phyloP scores from a whole-genome alignment of 352 stramenopile genomes.

The Phytophthora podocarpi region DNA sequence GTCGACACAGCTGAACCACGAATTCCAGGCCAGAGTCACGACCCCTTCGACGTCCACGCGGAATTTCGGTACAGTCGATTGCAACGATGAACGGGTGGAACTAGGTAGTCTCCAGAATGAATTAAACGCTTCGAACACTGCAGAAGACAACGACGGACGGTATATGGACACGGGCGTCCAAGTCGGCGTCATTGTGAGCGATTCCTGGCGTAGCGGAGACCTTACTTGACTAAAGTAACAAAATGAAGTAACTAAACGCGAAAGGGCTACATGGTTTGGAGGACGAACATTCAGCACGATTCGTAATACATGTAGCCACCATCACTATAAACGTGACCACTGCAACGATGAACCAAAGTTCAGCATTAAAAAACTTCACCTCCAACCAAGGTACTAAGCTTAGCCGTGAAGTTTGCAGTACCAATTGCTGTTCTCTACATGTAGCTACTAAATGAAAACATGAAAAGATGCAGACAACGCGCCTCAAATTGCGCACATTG shows the following conservation, averaged over 20 bases:
- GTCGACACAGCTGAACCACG: constrained; percentile 19
- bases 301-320: no score
- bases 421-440: no score
- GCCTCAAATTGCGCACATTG: no score
- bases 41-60: constrained; percentile 16
- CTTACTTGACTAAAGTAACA: background rate
- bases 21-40: constrained; percentile 31
- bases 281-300: no score
- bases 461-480: no score
- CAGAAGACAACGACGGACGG: constrained; percentile 50
- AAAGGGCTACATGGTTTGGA: constrained; percentile 8
- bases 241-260: constrained; percentile 3
- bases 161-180: constrained; percentile 8
- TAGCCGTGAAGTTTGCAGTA: no score
- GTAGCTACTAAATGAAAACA: no score
- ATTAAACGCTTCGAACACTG: constrained; percentile 51
- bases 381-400: no score
- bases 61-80: constrained; percentile 21
- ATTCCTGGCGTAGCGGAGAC: background rate
- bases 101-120: constrained; percentile 54
- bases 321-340: no score
- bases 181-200: background rate
- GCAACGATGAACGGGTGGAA: constrained; percentile 11
- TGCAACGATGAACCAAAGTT: no score
- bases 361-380: no score